phyloP scores from a whole-genome alignment of 495 filamentous ascomycete genomes.

The Podospora appendiculata region DNA sequence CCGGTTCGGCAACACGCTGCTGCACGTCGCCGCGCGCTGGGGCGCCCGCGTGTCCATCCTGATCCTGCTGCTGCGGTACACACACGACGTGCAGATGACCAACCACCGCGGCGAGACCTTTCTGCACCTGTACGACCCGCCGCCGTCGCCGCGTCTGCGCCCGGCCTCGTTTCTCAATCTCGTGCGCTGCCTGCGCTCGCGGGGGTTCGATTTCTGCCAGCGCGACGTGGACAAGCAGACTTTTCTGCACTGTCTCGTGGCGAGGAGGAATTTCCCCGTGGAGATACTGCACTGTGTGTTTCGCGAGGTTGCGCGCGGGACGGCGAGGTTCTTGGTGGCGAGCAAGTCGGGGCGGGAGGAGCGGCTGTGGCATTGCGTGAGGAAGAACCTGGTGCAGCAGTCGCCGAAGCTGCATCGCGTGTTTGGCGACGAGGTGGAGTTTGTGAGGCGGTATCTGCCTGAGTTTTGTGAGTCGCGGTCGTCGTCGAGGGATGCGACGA shows the following conservation, averaged over 20 bases:
- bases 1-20: slow-evolving; percentile 24
- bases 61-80: slow-evolving; percentile 21
- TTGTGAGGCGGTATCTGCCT: slow-evolving; percentile 25
- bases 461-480: slow-evolving; percentile 21
- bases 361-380: slow-evolving; percentile 22
- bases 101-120: slow-evolving; percentile 28
- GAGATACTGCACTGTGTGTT: slow-evolving; percentile 23
- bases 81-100: slow-evolving; percentile 18
- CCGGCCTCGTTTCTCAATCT: slow-evolving; percentile 25
- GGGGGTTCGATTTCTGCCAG: slow-evolving; percentile 27
- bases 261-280: slow-evolving; percentile 20
- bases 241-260: slow-evolving; percentile 21
- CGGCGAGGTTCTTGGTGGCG: slow-evolving; percentile 24
- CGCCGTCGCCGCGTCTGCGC: slow-evolving; percentile 15
- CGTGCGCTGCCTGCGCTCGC: slow-evolving; percentile 17
- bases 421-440: slow-evolving; percentile 26
- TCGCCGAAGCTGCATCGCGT: slow-evolving; percentile 25
- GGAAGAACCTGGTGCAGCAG: slow-evolving; percentile 17
- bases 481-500: slow-evolving; percentile 18
- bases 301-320: slow-evolving; percentile 21
- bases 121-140: slow-evolving; percentile 24
- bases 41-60: slow-evolving; percentile 24
- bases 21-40: slow-evolving; percentile 25
- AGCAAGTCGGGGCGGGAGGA: slow-evolving; percentile 19
- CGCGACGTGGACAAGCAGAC: slow-evolving; percentile 22